Base-by-base conservation (phyloP, 2,329 filamentous ascomycete species). In the Penicillium sclerotiorum region DNA sequence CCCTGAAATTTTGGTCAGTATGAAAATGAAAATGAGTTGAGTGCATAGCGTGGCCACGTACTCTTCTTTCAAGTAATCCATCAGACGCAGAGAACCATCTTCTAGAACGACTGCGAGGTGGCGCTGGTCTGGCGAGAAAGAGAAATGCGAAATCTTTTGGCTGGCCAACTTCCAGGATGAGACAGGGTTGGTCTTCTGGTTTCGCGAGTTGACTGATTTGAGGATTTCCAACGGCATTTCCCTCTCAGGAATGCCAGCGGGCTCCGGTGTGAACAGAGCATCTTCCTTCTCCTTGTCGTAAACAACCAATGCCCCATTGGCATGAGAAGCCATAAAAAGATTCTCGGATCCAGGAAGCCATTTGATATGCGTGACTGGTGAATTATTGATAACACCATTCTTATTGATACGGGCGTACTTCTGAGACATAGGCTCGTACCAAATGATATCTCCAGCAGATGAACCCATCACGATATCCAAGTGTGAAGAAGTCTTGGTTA, bases 251-350 rank as follows among this genome's bases (percentile, higher is more conserved):
- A 52, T 52, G 65, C 67, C 45, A 4, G 64, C 63, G 12, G 65
- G 81, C 66, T 95, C 90, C 0, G 88, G 80, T 3, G 83, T 79
- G 63, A 96, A 94, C 1, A 85, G 79, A 1, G 86, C 85, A 67
- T 96, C 92, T 57, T 96, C 92, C 68, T 94, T 96, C 66, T 96
- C 92, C 73, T 97, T 99, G 72, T 99, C 94, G 61, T 97, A 99
- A 1, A 97, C 90, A 2, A 99, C 82, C 37, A 99, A 72, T 2
- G 88, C 87, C 1, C 94, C 94, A 64, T 99, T 92, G 79, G 90
- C 89, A 68, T 97, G 92, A 9, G 91, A 88, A 9, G 92, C 92
- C 38, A 99, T 78, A 65, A 99, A 97, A 12, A 96, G 77, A 57
- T 89, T 95, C 65, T 99, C 94, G 6, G 93, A 96, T 22, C 90